Evolutionary conservation across 495 filamentous ascomycete species (phyloP), one percentile per base, ranked within the genome.

Genomic region (Trichoderma asperelloides): DNA sequence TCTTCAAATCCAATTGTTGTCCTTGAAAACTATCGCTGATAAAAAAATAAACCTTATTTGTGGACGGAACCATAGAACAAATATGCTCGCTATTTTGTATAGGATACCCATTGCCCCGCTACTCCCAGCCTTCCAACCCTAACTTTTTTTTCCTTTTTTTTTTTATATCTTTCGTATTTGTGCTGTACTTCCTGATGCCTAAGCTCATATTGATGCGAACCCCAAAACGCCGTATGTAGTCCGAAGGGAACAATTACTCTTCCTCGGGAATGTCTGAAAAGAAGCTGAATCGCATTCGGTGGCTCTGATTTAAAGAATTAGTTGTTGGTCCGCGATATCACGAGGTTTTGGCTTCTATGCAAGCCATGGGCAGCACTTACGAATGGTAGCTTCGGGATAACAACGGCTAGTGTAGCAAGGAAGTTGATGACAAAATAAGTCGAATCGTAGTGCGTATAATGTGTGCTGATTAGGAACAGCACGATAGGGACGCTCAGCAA

Each of bases 361-460:
- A 37, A 37, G 33, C 33, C 33, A 3, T 16, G 16, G 30, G 0
- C 33, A 40, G 55, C 37, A 85, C 93, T 78, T 84, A 98, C 95
- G 73, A 88, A 91, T 68, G 95, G 95, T 70, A 98, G 78, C 79
- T 98, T 98, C 37, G 95, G 95, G 74, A 98, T 92, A 62, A 98
- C 89, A 65, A 98, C 95, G 6, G 81, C 92, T 70, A 98, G 78
- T 28, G 93, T 91, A 62, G 95, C 95, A 70, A 97, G 80, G 72
- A 93, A 92, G 80, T 98, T 98, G 80, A 98, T 94, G 71, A 89
- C 92, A 75, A 98, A 98, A 78, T 96, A 96, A 23, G 90, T 89
- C 73, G 97, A 74, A 78, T 96, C 94, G 81, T 98, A 98, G 78
- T 96, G 94, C 68, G 95, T 97, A 78, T 97, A 98, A 78, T 98